Evolutionary conservation across 169 alveolate species (phyloP).

Genomic region (Plasmodium adleri): DNA sequence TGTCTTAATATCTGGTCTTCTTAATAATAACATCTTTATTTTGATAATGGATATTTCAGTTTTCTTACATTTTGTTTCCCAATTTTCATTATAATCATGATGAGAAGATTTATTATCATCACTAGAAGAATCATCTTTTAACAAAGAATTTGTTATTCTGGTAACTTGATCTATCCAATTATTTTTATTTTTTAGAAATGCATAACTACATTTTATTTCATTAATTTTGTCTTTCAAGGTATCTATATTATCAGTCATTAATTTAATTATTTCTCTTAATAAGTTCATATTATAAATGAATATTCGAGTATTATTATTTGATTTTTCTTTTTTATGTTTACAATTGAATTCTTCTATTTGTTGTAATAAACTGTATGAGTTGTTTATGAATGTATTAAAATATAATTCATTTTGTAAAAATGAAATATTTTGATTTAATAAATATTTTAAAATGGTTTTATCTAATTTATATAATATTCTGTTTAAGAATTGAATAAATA

Average conservation of each 20-base stretch:
- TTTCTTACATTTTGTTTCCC: constrained; percentile 12
- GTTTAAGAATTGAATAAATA: constrained; percentile 18
- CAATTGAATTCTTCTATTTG: constrained; percentile 17
- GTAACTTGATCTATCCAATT: constrained; percentile 68
- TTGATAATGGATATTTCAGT: constrained; percentile 23
- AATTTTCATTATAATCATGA: not conserved
- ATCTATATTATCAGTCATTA: constrained; percentile 58
- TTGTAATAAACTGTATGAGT: constrained; percentile 21
- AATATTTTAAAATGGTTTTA: constrained; percentile 24
- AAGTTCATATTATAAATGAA: constrained; percentile 24
- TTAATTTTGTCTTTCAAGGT: constrained; percentile 45
- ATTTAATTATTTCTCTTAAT: constrained; percentile 34
- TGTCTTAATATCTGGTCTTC: constrained; percentile 44
- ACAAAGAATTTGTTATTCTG: constrained; percentile 28
- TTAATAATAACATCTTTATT: constrained; percentile 30
- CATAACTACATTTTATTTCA: constrained; percentile 36
- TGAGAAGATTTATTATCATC: constrained; percentile 12
- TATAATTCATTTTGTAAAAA: constrained; percentile 51
- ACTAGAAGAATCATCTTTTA: constrained; percentile 43
- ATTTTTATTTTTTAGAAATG: constrained; percentile 23
- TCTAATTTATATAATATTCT: constrained; percentile 52
- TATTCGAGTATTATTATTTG: too few relatives aligned
- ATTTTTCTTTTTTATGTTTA: not conserved
- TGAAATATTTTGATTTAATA: constrained; percentile 33
- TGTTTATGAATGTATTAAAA: constrained; percentile 32